Evolutionary conservation across 257 asterid species (phyloP), one percentile per base, ranked within the genome.

Genomic region (Salvia miltiorrhiza): DNA sequence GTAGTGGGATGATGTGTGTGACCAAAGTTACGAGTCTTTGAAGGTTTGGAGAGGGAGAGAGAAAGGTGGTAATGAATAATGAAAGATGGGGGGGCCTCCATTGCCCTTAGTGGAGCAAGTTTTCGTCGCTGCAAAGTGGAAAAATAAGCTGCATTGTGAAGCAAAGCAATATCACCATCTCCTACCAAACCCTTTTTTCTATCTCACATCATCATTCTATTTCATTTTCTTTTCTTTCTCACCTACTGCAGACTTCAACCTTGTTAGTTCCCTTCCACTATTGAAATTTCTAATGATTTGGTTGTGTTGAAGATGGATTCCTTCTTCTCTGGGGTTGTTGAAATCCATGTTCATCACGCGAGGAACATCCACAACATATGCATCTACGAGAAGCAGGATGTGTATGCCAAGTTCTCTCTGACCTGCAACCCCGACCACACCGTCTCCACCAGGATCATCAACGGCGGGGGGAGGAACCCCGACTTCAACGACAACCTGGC

Each of bases 321-420:
- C 4, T 67, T 70, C 41, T 73, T 78, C 49, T 78, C 82, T 0
- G 88, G 82, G 4, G 50, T 80, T 14, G 87, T 87, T 23, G 81
- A 78, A 71, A 85, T 87, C 78, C 83, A 80, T 60, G 87, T 81
- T 20, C 95, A 85, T 47, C 84, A 83, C 45, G 95, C 91, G 21
- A 83, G 95, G 47, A 87, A 87, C 77, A 83, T 87, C 28, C 88
- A 87, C 79, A 87, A 87, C 81, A 87, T 85, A 47, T 87, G 95
- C 76, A 87, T 87, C 83, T 85, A 87, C 67, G 84, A 87, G 52
- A 81, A 87, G 74, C 89, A 87, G 62, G 95, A 87, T 17, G 92
- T 87, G 7, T 85, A 81, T 13, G 92, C 95, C 0, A 87, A 87
- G 20, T 87, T 87, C 83, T 87, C 95, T 3, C 89, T 87, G 64